Base-by-base conservation (phyloP, 2,329 filamentous ascomycete species). In the Alternaria sp. region DNA sequence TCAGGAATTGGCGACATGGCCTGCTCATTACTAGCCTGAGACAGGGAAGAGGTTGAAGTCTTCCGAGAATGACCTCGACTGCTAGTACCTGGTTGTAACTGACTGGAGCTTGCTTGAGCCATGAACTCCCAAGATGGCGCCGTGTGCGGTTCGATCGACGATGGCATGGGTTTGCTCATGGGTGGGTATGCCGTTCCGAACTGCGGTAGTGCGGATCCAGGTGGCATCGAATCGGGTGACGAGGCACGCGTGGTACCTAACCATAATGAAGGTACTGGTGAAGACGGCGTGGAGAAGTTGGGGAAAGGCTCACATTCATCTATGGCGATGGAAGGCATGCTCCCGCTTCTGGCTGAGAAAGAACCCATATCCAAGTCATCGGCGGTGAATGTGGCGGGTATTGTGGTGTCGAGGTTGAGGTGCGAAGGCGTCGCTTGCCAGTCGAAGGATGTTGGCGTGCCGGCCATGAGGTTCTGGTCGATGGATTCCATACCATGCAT, bases 401-500 rank as follows among this genome's bases (percentile, higher is more conserved):
- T 70, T n/a, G 63, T 64, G 11, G 72, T 71, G 41, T 77, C 73
- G 14, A 75, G 51, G 22, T 72, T 63, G 43, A 75, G 57, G 16
- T 65, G 64, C 26, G 68, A 65, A 22, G 70, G 61, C 14, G 72
- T 68, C 28, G 66, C 71, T 60, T 71, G 70, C 75, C 75, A 75
- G 46, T 72, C 70, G 48, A 76, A 72, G 24, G 66, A 65, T 36
- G 74, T 63, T 14, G 73, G 56, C 14, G 70, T 65, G n/a, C 64
- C 58, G n/a, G 65, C 68, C 61, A 74, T 64, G 36, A 75, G 58
- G 51, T 64, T 70, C 38, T 70, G 61, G 54, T 75, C 68, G 46
- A 75, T 72, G 4, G 69, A 69, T 54, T 77, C 75, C 75, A 78
- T 75, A 9, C 74, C 75, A 39, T 76, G 73, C 70, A 77, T 76